Evolutionary conservation across 2,329 filamentous ascomycete genomes (phyloP), one percentile per base, ranked within the genome.

Genomic region (Trichoderma asperellum): DNA sequence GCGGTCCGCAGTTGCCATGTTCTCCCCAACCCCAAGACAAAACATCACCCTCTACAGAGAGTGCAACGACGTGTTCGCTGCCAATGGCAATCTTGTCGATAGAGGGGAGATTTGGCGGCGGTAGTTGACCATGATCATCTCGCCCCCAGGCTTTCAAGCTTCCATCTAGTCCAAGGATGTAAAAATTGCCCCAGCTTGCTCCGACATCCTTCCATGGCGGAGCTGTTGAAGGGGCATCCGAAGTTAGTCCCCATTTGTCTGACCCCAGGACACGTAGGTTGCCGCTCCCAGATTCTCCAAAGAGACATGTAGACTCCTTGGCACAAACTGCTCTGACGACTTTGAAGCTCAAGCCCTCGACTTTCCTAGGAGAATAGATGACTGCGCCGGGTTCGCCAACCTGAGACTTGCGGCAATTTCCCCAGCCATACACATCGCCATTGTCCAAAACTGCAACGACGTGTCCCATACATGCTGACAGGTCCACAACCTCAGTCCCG

Each of bases 1-100:
- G 83, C 43, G 88, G 87, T 3, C 96, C 96, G 78, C 96, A 99
- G 78, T 99, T 99, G 1, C 96, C 96, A 81, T 99, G 96, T 80
- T 98, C 95, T 2, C 94, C 94, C 96, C 96, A 99, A 24, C 96
- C 96, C 93, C 95, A 98, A 1, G 92, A 88, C 60, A 96, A 81
- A 1, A 97, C 88, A 62, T 90, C 86, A 1, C 88, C 88, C 24
- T 86, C 83, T 11, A 81, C 81, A 0, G 91, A 89, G 32, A 95
- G 79, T 10, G 89, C 92, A 71, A 98, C 80, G n/a, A 88, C 89
- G 79, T 99, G 96, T 79, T 98, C 96, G 76, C 95, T 97, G 0
- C 96, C 96, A 57, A 92, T 87, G 3, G 92, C 91, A n/a, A 98
- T 86, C 29, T 83, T 82, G 11, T 81, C 80, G 4, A 94, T 75